These are phyloP conservation scores for Volvariella volvacea DNA, from an alignment of 1,284 basidiomycete genomes.

Conservation along the genomic window DNA sequence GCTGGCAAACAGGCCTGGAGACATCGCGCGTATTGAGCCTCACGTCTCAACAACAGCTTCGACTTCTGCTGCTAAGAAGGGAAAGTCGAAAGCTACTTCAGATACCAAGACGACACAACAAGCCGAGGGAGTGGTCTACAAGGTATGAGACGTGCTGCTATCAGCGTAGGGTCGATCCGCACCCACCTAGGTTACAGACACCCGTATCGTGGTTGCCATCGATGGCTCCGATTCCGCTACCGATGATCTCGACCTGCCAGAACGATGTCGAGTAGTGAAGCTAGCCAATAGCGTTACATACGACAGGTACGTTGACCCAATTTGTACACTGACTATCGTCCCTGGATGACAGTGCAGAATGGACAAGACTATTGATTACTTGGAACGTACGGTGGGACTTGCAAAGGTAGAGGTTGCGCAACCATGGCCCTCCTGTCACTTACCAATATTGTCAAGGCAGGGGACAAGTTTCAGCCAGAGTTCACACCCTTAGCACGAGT, in stretches of 20 bases:
- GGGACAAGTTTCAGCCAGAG: constrained; percentile 35
- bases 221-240: constrained; percentile 49
- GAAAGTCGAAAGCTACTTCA: constrained; percentile 26
- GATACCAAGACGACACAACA: constrained; percentile 27
- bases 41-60: constrained; percentile 38
- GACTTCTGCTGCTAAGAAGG: constrained; percentile 36
- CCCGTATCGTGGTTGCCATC: constrained; percentile 71
- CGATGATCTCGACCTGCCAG: constrained; percentile 74
- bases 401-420: constrained; percentile 14
- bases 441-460: constrained; percentile 18
- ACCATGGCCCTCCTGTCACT: not conserved
- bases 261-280: constrained; percentile 79
- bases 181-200: constrained; percentile 57
- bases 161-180: constrained; percentile 9
- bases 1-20: constrained; percentile 51
- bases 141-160: constrained; percentile 32
- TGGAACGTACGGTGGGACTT: constrained; percentile 35
- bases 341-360: constrained; percentile 44
- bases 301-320: constrained; percentile 53
- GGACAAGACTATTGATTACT: constrained; percentile 68
- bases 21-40: constrained; percentile 80
- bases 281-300: constrained; percentile 90
- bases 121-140: constrained; percentile 79
- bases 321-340: not conserved
- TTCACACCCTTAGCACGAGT: constrained; percentile 52